phyloP scores from a whole-genome alignment of 176 grass and related monocot species.

The Echinochloa phyllopogon region DNA sequence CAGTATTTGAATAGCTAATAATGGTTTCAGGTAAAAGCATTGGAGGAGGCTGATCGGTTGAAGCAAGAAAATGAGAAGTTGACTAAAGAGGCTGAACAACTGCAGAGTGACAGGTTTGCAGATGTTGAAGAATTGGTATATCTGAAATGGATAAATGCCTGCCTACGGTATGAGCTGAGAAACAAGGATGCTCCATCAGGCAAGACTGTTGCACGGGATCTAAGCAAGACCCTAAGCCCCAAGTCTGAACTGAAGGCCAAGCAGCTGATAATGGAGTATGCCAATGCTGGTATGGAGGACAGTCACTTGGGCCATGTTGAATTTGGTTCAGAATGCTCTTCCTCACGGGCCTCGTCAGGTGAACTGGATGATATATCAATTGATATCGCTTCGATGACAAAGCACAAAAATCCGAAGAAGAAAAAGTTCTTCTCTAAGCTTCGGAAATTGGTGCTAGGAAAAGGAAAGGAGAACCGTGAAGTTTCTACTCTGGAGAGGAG shows the following conservation, averaged over 20 bases:
- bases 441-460: constrained; percentile 75
- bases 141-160: constrained; percentile 98
- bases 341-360: constrained; percentile 60
- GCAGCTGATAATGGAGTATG: constrained; percentile 91
- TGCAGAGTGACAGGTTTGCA: constrained; percentile 67
- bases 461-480: constrained; percentile 48
- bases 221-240: constrained; percentile 82
- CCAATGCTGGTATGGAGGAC: constrained; percentile 58
- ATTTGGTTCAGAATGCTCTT: constrained; percentile 77
- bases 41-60: constrained; percentile 58
- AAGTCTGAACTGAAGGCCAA: constrained; percentile 87
- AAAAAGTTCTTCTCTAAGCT: constrained; percentile 78
- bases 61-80: constrained; percentile 80
- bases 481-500: constrained; percentile 52
- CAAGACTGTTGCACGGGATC: constrained; percentile 72
- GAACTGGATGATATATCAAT: constrained; percentile 54
- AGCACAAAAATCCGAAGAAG: constrained; percentile 51
- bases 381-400: constrained; percentile 48
- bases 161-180: constrained; percentile 87
- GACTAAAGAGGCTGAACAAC: constrained; percentile 73
- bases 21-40: constrained; percentile 68
- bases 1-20: constrained; percentile 38
- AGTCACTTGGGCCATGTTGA: constrained; percentile 53
- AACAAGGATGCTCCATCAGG: constrained; percentile 58
- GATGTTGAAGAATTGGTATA: constrained; percentile 97